Conservation (phyloP, 805 yeast species). For the Kodamaea sagamina region DNA sequence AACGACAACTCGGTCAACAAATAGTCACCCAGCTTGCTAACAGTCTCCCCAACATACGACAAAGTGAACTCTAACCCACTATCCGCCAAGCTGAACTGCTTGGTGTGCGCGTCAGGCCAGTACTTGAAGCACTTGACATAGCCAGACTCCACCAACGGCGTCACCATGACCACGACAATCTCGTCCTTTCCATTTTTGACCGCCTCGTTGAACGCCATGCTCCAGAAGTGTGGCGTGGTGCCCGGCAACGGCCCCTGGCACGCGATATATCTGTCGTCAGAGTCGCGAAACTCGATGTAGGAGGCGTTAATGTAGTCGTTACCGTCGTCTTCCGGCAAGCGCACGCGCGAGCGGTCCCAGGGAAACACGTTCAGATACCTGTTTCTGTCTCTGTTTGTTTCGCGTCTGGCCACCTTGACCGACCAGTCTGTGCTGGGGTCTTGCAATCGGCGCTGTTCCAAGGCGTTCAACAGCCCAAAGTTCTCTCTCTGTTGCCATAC, state of each 20-base stretch:
- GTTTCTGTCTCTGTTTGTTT: slow-evolving; percentile 23
- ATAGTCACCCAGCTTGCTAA: slow-evolving; percentile 22
- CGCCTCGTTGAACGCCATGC: slow-evolving; percentile 47
- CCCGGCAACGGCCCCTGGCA: slow-evolving; percentile 62
- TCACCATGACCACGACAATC: slow-evolving; percentile 41
- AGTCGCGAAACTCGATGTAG: slow-evolving; percentile 19
- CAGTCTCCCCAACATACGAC: slow-evolving; percentile 21
- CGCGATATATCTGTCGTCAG: slow-evolving; percentile 52
- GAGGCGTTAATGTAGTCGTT: slow-evolving; percentile 46
- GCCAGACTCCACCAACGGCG: slow-evolving; percentile 53
- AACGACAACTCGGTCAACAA: slow-evolving; percentile 30
- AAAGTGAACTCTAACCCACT: slow-evolving; percentile 10
- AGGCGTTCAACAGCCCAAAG: slow-evolving; percentile 15
- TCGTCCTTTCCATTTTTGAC: slow-evolving; percentile 25
- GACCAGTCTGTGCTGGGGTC: slow-evolving; percentile 10
- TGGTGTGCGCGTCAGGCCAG: slow-evolving; percentile 31
- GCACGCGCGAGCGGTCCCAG: slow-evolving; percentile 39
- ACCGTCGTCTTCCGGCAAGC: slow-evolving; percentile 22
- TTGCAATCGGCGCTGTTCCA: slow-evolving; percentile 12
- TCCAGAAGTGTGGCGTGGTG: slow-evolving; percentile 50
- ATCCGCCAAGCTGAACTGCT: slow-evolving; percentile 6
- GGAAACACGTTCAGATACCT: slow-evolving; percentile 45
- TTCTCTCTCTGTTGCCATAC: slow-evolving; percentile 14
- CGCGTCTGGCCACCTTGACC: slow-evolving; percentile 8
- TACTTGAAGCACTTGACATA: slow-evolving; percentile 43